Evolutionary conservation across 345 rosid species (phyloP).

Genomic region (Ricinus communis): DNA sequence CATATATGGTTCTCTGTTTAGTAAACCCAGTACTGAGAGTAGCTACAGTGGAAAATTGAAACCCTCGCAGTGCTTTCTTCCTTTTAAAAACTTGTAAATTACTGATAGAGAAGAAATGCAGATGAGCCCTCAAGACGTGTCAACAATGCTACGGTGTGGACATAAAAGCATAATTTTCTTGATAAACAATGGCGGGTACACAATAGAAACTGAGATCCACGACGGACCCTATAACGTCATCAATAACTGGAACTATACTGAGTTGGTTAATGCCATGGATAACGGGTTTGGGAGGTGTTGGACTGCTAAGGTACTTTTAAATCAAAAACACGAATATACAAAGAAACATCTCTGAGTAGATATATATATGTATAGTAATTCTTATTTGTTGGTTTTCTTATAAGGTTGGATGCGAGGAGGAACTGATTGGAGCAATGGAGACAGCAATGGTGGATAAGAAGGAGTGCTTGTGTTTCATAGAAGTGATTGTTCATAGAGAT

Average conservation of each 20-base stretch:
- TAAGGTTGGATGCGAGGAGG: constrained; percentile 2
- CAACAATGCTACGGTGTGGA: constrained; percentile 36
- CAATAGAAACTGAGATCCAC: constrained; percentile 40
- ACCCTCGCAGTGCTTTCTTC: no score
- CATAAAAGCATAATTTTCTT: constrained; percentile 39
- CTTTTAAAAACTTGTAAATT: no score
- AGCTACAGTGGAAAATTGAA: no score
- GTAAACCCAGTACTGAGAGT: no score
- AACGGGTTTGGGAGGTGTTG: constrained; percentile 44
- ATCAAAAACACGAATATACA: neutral
- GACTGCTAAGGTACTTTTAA: constrained; percentile 30
- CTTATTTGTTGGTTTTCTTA: neutral
- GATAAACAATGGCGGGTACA: constrained; percentile 41
- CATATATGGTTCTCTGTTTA: no score
- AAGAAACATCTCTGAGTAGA: no score
- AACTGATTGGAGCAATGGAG: constrained; percentile 5
- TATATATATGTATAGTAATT: neutral
- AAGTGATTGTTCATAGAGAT: constrained; percentile 7
- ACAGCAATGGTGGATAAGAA: neutral
- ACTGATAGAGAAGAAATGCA: no score
- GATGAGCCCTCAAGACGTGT: constrained; percentile 44
- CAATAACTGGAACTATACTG: constrained; percentile 39
- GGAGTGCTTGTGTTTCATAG: constrained; percentile 13
- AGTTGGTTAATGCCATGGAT: constrained; percentile 37
- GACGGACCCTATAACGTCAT: constrained; percentile 40